Evolutionary conservation across 371 early-diverging fungal genomes (phyloP).

Genomic region (Apophysomyces variabilis): DNA sequence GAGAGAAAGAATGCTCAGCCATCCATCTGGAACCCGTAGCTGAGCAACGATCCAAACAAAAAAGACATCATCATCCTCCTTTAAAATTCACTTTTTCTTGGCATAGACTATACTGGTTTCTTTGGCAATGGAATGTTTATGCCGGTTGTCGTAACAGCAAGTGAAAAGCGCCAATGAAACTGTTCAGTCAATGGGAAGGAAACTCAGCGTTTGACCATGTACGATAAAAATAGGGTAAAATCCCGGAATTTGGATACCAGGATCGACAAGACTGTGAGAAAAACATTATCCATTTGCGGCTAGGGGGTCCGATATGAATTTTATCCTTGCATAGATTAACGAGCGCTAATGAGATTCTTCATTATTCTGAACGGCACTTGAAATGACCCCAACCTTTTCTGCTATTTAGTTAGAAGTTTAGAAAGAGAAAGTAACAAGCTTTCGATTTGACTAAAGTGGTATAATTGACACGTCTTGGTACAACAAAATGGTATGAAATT

Average conservation of each 20-base stretch:
- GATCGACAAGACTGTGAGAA: slow-evolving; percentile 8
- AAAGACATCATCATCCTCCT: too few species aligned
- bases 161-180: neutral
- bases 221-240: neutral
- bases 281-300: slow-evolving; percentile 2
- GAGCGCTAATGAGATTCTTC: neutral
- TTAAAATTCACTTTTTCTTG: too few species aligned
- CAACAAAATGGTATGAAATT: too few species aligned
- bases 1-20: too few species aligned
- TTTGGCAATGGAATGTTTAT: neutral
- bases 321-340: neutral
- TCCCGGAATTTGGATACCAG: slow-evolving; percentile 10
- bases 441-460: too few species aligned
- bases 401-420: too few species aligned
- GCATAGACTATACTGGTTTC: too few species aligned
- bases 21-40: too few species aligned
- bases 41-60: too few species aligned
- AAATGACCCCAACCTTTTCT: too few species aligned
- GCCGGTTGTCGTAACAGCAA: neutral
- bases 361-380: neutral
- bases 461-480: too few species aligned
- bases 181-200: neutral
- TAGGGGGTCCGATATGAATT: slow-evolving; percentile 1
- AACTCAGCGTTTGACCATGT: neutral
- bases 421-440: too few species aligned